Evolutionary conservation across 805 yeast species (phyloP).

Genomic region (Hagleromyces aurorensis): DNA sequence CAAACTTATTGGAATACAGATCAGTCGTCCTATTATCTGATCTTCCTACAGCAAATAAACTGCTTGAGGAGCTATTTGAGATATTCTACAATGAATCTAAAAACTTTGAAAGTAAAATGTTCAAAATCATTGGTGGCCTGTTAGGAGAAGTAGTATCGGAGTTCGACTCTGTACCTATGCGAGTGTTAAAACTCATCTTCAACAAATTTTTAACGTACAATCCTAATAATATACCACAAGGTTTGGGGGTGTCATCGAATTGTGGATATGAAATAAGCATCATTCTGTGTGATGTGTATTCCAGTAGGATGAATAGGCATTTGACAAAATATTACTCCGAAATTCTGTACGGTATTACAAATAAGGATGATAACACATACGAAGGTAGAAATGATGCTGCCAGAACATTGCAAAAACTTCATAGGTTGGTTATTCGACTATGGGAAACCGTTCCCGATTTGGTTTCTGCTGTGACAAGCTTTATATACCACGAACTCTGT

Average conservation of each 20-base stretch:
- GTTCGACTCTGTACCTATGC: slow-evolving; percentile 52
- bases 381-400: slow-evolving; percentile 7
- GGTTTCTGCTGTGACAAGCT: slow-evolving; percentile 64
- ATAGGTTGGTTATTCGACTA: slow-evolving; percentile 51
- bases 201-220: slow-evolving; percentile 47
- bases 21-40: slow-evolving; percentile 70
- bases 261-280: slow-evolving; percentile 62
- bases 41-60: slow-evolving; percentile 49
- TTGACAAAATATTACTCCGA: slow-evolving; percentile 78
- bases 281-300: slow-evolving; percentile 58
- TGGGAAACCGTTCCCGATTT: slow-evolving; percentile 78
- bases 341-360: slow-evolving; percentile 45
- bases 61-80: slow-evolving; percentile 51
- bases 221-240: slow-evolving; percentile 23
- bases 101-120: slow-evolving; percentile 44
- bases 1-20: slow-evolving; percentile 65
- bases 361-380: slow-evolving; percentile 14
- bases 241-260: slow-evolving; percentile 30
- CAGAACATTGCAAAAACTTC: slow-evolving; percentile 51
- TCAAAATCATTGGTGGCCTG: slow-evolving; percentile 59
- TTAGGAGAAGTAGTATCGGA: slow-evolving; percentile 69
- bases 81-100: slow-evolving; percentile 48
- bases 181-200: slow-evolving; percentile 54
- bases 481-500: slow-evolving; percentile 69
- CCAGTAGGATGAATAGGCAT: slow-evolving; percentile 67